Conservation (phyloP, 1,284 basidiomycete species). For the Mycena citricolor region DNA sequence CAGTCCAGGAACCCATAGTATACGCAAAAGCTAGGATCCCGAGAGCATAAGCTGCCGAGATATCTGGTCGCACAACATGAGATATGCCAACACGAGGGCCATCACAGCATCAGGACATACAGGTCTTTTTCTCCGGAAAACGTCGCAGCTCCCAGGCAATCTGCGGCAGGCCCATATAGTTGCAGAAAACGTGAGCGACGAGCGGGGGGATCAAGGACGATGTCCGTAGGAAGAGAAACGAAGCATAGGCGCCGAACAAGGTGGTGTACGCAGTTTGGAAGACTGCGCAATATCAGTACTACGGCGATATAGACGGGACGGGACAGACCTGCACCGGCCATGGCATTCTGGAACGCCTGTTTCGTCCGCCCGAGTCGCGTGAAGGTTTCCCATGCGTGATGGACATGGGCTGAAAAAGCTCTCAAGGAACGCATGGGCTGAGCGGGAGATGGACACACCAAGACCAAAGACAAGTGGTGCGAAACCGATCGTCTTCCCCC, state of each 20-base stretch:
- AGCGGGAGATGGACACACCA: constrained; percentile 48
- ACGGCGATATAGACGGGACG: neutral
- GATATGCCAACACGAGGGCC: too few species aligned
- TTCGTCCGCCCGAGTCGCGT: constrained; percentile 64
- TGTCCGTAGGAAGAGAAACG: constrained; percentile 84
- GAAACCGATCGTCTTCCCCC: constrained; percentile 66
- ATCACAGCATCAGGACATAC: too few species aligned
- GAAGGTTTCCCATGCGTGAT: constrained; percentile 88
- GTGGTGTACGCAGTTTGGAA: constrained; percentile 90
- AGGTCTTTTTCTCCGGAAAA: constrained; percentile 29
- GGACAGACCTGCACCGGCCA: constrained; percentile 62
- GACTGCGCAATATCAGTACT: constrained; percentile 43
- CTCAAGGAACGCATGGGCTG: neutral
- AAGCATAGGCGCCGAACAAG: constrained; percentile 87
- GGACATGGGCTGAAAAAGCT: constrained; percentile 71
- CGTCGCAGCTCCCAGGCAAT: constrained; percentile 33
- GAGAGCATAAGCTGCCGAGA: constrained; percentile 9
- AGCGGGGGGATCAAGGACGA: constrained; percentile 65
- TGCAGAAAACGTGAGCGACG: constrained; percentile 87
- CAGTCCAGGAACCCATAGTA: constrained; percentile 15
- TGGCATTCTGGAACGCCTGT: constrained; percentile 62
- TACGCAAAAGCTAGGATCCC: constrained; percentile 12
- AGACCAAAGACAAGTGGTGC: constrained; percentile 88
- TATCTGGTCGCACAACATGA: too few species aligned
- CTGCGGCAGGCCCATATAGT: constrained; percentile 87